Evolutionary conservation across 805 yeast genomes (phyloP).

Genomic region (Jamesozyma piceae): DNA sequence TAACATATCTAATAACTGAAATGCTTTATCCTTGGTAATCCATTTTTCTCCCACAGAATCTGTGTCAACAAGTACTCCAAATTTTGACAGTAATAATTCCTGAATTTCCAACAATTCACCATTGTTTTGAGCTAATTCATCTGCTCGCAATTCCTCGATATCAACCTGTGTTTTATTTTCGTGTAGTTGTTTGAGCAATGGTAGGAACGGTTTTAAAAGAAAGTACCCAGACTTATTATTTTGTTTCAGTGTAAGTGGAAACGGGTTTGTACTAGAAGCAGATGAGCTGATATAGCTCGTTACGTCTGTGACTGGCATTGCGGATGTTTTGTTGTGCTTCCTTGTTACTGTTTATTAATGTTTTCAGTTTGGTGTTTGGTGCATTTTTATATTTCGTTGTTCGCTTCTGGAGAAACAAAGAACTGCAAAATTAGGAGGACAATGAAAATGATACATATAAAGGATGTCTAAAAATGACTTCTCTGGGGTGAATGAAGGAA

Average conservation of each 20-base stretch:
- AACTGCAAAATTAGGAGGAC: background rate
- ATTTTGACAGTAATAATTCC: conserved; percentile 16
- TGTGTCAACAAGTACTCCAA: conserved; percentile 21
- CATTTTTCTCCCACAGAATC: conserved; percentile 22
- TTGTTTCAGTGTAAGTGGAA: conserved; percentile 14
- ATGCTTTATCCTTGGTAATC: conserved; percentile 24
- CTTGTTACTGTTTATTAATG: background rate
- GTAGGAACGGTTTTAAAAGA: conserved; percentile 18
- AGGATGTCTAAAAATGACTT: no score
- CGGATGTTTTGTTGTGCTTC: background rate
- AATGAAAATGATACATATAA: background rate
- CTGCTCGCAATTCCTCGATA: conserved; percentile 2
- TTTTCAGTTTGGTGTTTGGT: background rate
- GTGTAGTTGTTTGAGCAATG: conserved; percentile 16
- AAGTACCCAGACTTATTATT: conserved; percentile 20
- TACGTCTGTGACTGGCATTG: conserved; percentile 14
- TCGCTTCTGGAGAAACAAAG: background rate
- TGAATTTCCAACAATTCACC: background rate
- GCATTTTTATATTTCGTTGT: background rate
- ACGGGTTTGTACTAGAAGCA: conserved; percentile 3
- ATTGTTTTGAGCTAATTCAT: background rate
- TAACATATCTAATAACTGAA: conserved; percentile 14
- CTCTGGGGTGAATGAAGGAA: no score
- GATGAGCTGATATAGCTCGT: conserved; percentile 10
- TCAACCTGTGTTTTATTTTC: conserved; percentile 3